Evolutionary conservation across 2,329 filamentous ascomycete genomes (phyloP).

Genomic region (Colletotrichum sojae): DNA sequence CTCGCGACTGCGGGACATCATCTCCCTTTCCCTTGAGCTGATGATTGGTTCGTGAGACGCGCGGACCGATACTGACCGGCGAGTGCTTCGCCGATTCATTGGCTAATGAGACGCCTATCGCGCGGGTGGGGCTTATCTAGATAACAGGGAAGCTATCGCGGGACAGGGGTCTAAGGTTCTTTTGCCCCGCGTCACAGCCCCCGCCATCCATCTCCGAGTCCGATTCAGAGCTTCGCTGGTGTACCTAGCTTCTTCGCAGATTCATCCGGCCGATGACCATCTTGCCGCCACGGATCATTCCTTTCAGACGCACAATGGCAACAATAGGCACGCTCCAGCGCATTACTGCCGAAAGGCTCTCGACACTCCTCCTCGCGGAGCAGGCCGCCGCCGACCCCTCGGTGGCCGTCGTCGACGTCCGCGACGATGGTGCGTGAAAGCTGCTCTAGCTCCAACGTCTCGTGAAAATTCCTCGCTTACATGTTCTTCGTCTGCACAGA

Average conservation of each 20-base stretch:
- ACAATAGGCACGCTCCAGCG: slow-evolving; percentile 75
- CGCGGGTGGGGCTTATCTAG: neutral
- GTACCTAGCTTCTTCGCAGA: neutral
- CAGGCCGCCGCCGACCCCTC: slow-evolving; percentile 55
- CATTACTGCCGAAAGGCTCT: slow-evolving; percentile 79
- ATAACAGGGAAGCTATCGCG: neutral
- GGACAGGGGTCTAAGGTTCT: neutral
- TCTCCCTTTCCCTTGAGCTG: too few species aligned
- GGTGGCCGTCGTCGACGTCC: slow-evolving; percentile 88
- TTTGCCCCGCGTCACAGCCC: slow-evolving; percentile 28
- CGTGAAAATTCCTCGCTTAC: neutral
- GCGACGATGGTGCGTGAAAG: slow-evolving; percentile 77
- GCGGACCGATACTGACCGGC: too few species aligned
- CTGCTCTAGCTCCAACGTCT: slow-evolving; percentile 5
- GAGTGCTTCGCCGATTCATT: too few species aligned
- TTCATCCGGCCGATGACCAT: neutral
- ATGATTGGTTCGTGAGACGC: too few species aligned
- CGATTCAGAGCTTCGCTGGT: too few species aligned
- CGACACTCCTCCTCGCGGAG: slow-evolving; percentile 72
- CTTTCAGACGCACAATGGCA: slow-evolving; percentile 54
- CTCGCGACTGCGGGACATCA: too few species aligned
- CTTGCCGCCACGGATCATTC: slow-evolving; percentile 1
- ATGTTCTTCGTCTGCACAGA: slow-evolving; percentile 64
- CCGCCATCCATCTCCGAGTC: neutral
- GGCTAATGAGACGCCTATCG: too few species aligned